Percentiles rank a stretch among this genome's conserved stretches.
Conservation (phyloP, 2,329 filamentous ascomycete genomes). For the Penicillium verrucosum region DNA sequence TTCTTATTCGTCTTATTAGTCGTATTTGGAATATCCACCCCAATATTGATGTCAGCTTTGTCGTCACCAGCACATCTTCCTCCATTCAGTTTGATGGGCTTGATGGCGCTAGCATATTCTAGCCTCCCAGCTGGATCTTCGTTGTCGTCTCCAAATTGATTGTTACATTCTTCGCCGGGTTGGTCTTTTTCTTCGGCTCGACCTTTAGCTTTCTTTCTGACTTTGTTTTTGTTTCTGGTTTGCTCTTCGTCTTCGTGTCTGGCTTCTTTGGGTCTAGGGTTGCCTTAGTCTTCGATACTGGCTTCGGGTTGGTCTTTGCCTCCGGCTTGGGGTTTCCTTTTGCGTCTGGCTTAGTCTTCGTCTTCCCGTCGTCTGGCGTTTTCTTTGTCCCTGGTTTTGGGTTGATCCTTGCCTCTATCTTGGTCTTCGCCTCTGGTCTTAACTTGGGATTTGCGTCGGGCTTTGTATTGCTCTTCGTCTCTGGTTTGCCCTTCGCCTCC, state of each 20-base stretch:
- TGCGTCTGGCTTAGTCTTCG: not conserved
- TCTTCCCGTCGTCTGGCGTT: too few relatives aligned
- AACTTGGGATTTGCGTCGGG: not conserved
- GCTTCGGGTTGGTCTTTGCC: not conserved
- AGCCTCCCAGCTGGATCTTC: not conserved
- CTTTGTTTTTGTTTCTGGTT: not conserved
- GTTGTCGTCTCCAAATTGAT: not conserved
- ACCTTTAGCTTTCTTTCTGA: not conserved
- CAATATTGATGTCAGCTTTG: not conserved
- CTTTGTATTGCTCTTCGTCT: not conserved
- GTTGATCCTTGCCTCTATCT: not conserved
- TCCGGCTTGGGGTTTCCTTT: not conserved
- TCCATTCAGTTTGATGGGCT: not conserved
- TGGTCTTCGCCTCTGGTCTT: too few relatives aligned
- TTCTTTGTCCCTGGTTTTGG: too few relatives aligned
- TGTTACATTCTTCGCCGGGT: not conserved
- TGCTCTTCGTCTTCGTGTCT: not conserved
- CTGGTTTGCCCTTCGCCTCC: not conserved
- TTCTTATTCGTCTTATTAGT: not conserved
- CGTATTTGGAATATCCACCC: not conserved
- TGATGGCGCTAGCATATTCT: not conserved
- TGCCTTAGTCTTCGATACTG: not conserved
- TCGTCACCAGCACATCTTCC: not conserved
- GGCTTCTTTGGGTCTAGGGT: not conserved
- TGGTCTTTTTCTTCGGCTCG: not conserved